Conservation (phyloP, 2,329 filamentous ascomycete genomes). For the Fusarium scirpi region DNA sequence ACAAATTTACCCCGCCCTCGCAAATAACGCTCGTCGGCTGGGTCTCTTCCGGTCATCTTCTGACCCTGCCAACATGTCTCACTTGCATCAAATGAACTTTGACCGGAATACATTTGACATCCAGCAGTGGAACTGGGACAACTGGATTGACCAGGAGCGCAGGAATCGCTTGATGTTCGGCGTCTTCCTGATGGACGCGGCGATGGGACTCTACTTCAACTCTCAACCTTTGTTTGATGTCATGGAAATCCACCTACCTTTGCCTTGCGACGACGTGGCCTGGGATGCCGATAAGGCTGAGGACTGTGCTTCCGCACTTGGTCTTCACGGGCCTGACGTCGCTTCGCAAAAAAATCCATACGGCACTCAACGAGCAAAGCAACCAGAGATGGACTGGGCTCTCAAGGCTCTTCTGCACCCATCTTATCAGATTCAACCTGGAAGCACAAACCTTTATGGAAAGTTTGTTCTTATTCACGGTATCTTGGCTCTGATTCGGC, state of each 20-base stretch:
- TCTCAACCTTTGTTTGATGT: constrained; percentile 70
- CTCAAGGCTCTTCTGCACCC: constrained; percentile 71
- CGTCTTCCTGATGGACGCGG: constrained; percentile 72
- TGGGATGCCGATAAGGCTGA: constrained; percentile 74
- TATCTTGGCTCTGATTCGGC: constrained; percentile 70
- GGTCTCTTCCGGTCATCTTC: constrained; percentile 67
- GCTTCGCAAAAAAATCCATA: constrained; percentile 69
- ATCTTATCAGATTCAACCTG: constrained; percentile 69
- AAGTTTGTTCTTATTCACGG: constrained; percentile 81
- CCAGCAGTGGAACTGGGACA: constrained; percentile 71
- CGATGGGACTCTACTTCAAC: constrained; percentile 79
- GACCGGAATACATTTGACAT: constrained; percentile 59
- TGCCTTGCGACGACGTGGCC: constrained; percentile 78
- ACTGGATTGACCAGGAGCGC: constrained; percentile 79
- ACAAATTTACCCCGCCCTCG: constrained; percentile 68
- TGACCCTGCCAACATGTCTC: constrained; percentile 64
- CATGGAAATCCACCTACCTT: constrained; percentile 73
- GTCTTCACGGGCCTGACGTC: constrained; percentile 68
- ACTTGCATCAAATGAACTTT: constrained; percentile 69
- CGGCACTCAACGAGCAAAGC: constrained; percentile 72
- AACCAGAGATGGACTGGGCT: constrained; percentile 72
- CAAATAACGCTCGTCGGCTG: constrained; percentile 67
- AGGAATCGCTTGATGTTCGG: constrained; percentile 73
- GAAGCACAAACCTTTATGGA: constrained; percentile 76
- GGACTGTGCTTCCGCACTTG: constrained; percentile 74